Base-by-base conservation (phyloP, 371 early-diverging fungal genomes). In the Mortierella sp. region DNA sequence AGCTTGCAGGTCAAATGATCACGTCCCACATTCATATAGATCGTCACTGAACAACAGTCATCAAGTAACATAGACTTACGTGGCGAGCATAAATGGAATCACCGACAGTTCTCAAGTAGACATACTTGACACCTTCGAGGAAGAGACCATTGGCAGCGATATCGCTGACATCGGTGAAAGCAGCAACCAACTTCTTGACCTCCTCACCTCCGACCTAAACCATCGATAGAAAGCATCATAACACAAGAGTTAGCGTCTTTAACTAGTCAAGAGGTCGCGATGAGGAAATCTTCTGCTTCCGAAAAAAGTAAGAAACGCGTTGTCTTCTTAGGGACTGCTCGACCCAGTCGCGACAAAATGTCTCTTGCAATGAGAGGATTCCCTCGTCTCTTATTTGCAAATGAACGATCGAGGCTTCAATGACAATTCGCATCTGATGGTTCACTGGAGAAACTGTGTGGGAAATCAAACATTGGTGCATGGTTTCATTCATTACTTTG, bases 11-110 rank as follows among this genome's bases (percentile, higher is more conserved):
- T 21, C 44, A 44, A 44, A 44, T 44, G 21, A 44, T 44, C 21
- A 39, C 11, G 11, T 39, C 17, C 39, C 39, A 14, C 14, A 39
- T 11, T 39, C 11, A 11, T 39, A 11, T 17, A 11, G 1, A 17
- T 4, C 4, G 17, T 39, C 11, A 4, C 39, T 14, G 14, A 39
- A 4, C n/a, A n/a, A n/a, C n/a, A n/a, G 39, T 5, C 17, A 39
- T 4, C 11, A 14, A 4, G 39, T 28, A 11, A 26, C 0, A 23
- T 31, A 11, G 11, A 55, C 63, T 76, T 83, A 94, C 96, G 83
- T 88, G 78, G 79, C 94, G 95, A 60, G 89, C 94, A 71, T 94
- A 93, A 70, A 96, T 88, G 57, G 80, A 80, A 26, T 88, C 79
- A 21, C 86, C 66, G 4, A 3, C 87, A 62, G 91, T 88, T 53